Evolutionary conservation across 1,284 basidiomycete species (phyloP), one percentile per base, ranked within the genome.

Genomic region (Nidula niveotomentosa): DNA sequence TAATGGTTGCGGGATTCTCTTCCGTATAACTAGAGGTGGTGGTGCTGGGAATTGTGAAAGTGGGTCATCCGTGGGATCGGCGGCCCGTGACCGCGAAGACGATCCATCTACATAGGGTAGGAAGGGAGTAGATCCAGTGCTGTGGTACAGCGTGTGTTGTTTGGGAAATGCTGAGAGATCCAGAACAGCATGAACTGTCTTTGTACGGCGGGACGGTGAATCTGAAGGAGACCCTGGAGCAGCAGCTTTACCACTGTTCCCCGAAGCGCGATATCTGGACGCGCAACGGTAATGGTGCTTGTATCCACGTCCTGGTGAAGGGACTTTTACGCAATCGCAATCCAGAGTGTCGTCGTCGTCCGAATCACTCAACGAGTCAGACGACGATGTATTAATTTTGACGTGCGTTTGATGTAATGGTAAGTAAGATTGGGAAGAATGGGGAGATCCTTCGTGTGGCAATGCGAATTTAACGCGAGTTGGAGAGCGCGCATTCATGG

Each of bases 11-110:
- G 76, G 73, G 47, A 66, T 56, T 56, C 69, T 72, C 58, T 69
- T 74, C 49, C 71, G 71, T 10, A 70, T 64, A 33, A 65, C 64
- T 15, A 77, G 64, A 45, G 77, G 74, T n/a, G 77, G 76, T 33
- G 76, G 74, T 33, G 59, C 45, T 3, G 77, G 76, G 60, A 78
- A 78, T 49, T 73, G 63, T 8, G 73, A 71, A 44, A 78, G 63
- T 18, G 73, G 62, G 30, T 52, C 51, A 34, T 33, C 35, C 12
- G 23, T 33, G 35, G 23, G 23, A 49, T 10, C 33, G 7, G 8
- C 8, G 35, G 13, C 10, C 13, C 17, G 12, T 39, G 54, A 49
- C 33, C 45, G 52, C n/a, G 56, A 53, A 13, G 43, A 49, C 45
- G 34, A 54, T 18, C 51, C 51, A 23, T 60, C 55, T 7, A 37